These are phyloP conservation scores for Lentinus polychrous DNA, from an alignment of 1,284 basidiomycete species.

Conservation along the genomic window DNA sequence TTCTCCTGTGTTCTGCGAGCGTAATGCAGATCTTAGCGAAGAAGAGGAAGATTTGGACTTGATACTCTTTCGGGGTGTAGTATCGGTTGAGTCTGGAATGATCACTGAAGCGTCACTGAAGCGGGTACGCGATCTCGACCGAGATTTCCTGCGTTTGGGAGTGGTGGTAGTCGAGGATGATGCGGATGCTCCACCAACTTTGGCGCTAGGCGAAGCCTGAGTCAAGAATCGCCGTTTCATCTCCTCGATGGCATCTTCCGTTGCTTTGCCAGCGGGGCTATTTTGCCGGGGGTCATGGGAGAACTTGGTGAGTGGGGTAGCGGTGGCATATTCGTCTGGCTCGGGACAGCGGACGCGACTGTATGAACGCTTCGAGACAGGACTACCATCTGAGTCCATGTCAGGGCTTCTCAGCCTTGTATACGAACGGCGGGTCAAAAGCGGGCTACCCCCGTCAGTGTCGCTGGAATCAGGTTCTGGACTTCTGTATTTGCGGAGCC, in stretches of 20 bases:
- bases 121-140: conserved; percentile 19
- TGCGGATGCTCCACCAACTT: conserved; percentile 8
- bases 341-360: conserved; percentile 25
- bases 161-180: conserved; percentile 18
- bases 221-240: conserved; percentile 57
- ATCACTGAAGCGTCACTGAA: conserved; percentile 12
- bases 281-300: conserved; percentile 16
- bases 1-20: conserved; percentile 10
- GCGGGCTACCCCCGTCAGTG: conserved; percentile 17
- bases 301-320: conserved; percentile 1
- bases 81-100: background rate
- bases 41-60: conserved; percentile 9
- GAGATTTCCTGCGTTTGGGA: conserved; percentile 16
- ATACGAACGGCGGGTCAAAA: conserved; percentile 8
- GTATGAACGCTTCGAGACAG: conserved; percentile 22
- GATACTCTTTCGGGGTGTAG: background rate
- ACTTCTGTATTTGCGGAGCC: conserved; percentile 9
- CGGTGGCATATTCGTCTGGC: conserved; percentile 5
- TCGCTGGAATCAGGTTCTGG: conserved; percentile 11
- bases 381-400: conserved; percentile 13
- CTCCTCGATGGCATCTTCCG: conserved; percentile 50
- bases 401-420: conserved; percentile 13
- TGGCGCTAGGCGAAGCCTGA: conserved; percentile 18
- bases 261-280: conserved; percentile 28
- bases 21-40: conserved; percentile 10